Conservation (phyloP, 495 filamentous ascomycete genomes). For the Astrothelium subdiscretum region DNA sequence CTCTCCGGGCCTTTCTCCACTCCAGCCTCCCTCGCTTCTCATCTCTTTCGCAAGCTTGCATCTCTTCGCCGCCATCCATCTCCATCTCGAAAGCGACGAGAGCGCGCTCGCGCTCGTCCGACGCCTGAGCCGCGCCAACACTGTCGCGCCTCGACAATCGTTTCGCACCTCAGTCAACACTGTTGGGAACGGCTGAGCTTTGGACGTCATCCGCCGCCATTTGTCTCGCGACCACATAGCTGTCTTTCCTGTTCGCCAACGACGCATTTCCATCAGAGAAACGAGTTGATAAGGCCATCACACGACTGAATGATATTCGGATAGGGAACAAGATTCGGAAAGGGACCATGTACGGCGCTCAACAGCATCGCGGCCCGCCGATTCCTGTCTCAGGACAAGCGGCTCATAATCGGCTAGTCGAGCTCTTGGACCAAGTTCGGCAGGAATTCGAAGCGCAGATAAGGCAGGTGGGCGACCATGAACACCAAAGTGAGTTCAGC, state of each 20-base stretch:
- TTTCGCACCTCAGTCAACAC: not conserved
- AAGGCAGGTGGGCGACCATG: constrained; percentile 59
- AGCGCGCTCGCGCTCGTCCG: not conserved
- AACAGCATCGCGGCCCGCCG: constrained; percentile 64
- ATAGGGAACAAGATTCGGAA: not conserved
- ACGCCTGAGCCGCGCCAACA: not conserved
- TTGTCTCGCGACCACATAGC: not conserved
- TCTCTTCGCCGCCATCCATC: not conserved
- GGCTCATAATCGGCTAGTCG: constrained; percentile 67
- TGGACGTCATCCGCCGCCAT: not conserved
- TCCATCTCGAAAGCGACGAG: not conserved
- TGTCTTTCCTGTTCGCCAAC: not conserved
- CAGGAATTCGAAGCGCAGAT: constrained; percentile 80
- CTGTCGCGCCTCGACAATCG: not conserved
- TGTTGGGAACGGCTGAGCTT: not conserved
- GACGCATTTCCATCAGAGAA: not conserved
- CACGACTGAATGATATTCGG: not conserved
- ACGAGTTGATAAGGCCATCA: not conserved
- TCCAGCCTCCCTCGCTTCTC: not conserved
- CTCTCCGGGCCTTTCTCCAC: not conserved
- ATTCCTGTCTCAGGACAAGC: constrained; percentile 18
- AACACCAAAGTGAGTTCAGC: constrained; percentile 70
- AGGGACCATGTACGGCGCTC: constrained; percentile 66
- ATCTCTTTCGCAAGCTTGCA: not conserved
- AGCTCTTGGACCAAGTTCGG: constrained; percentile 83